Evolutionary conservation across 306 rosid species (phyloP).

Genomic region (Medicago ruthenica): DNA sequence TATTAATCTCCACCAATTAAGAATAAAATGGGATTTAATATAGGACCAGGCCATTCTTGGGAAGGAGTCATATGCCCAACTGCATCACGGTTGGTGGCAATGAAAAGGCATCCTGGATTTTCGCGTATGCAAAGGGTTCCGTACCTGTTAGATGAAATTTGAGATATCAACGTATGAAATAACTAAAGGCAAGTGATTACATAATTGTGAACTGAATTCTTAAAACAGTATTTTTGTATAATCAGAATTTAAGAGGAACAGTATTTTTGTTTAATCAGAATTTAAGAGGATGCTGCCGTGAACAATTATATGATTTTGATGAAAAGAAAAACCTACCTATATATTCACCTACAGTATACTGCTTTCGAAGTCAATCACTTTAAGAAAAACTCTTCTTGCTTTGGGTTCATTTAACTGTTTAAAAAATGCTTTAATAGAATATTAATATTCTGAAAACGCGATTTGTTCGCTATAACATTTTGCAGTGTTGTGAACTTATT

Average conservation of each 20-base stretch:
- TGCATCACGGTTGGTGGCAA: conserved; percentile 94
- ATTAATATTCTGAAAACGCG: conserved; percentile 1
- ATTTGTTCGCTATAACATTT: conserved; percentile 24
- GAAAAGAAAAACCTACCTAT: neutral
- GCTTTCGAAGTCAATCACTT: conserved; percentile 12
- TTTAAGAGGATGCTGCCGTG: conserved; percentile 13
- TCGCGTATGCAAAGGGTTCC: conserved; percentile 95
- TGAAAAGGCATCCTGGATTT: conserved; percentile 96
- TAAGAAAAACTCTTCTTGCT: neutral
- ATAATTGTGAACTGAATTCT: conserved; percentile 23
- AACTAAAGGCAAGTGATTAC: conserved; percentile 15
- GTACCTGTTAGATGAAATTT: conserved; percentile 60
- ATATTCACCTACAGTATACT: neutral
- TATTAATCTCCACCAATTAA: neutral
- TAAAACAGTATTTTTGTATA: neutral
- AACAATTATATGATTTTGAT: neutral
- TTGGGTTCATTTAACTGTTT: conserved; percentile 16
- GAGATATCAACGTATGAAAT: conserved; percentile 32
- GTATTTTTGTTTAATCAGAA: neutral
- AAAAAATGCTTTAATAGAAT: conserved; percentile 10
- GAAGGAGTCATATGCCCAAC: conserved; percentile 77
- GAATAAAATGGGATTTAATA: conserved; percentile 38
- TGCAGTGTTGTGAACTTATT: conserved; percentile 5
- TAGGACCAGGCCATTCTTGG: conserved; percentile 92
- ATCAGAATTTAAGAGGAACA: conserved; percentile 20